A percentile compares a stretch with the other conserved stretches of the same genome.
phyloP scores from a whole-genome alignment of 176 grass and related monocot species.

The Phragmites australis region DNA sequence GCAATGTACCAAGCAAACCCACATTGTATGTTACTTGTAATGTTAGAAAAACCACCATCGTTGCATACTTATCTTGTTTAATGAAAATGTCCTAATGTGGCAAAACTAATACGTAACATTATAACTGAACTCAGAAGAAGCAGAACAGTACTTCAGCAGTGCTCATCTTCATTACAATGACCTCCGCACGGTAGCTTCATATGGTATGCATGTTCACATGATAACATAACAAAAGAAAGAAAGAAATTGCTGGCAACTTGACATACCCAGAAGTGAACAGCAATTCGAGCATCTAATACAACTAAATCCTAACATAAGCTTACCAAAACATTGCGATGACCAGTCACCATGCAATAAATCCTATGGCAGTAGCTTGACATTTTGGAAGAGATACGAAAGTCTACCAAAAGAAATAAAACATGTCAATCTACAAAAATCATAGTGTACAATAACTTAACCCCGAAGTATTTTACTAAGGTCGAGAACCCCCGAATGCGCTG shows the following conservation, averaged over 20 bases:
- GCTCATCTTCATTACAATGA: constrained; percentile 14
- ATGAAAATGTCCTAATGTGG: neutral
- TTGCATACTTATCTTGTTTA: neutral
- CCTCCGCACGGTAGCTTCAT: neutral
- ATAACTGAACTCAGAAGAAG: neutral
- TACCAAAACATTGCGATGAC: constrained; percentile 55
- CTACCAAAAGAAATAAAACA: constrained; percentile 44
- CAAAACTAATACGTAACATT: neutral
- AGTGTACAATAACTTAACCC: neutral
- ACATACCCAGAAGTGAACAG: constrained; percentile 1
- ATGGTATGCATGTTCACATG: constrained; percentile 20
- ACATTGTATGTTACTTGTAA: neutral
- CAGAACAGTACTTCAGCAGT: neutral
- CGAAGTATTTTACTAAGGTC: too few relatives aligned
- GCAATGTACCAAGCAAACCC: neutral
- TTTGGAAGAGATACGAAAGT: constrained; percentile 72
- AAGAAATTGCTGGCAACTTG: constrained; percentile 9
- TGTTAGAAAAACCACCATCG: constrained; percentile 1
- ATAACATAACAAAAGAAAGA: too few relatives aligned
- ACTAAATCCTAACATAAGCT: constrained; percentile 33
- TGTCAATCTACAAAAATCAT: constrained; percentile 13
- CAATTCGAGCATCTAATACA: neutral
- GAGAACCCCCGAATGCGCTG: too few relatives aligned
- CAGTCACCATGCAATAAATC: constrained; percentile 61
- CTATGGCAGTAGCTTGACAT: constrained; percentile 46